Conservation (phyloP, 2,329 filamentous ascomycete genomes). For the Talaromyces sp. region DNA sequence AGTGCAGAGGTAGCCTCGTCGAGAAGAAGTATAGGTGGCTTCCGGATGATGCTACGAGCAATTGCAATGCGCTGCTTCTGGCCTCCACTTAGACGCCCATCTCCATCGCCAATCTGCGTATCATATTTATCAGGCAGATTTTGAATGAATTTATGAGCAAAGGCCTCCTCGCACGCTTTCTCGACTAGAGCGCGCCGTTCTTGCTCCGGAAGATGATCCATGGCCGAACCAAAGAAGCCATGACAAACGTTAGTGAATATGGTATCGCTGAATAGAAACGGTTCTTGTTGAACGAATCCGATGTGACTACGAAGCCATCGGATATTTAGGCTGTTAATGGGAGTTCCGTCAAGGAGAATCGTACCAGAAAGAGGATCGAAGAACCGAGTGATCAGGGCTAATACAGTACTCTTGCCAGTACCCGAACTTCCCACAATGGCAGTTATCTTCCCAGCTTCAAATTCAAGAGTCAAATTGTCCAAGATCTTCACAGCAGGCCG, state of each 20-base stretch:
- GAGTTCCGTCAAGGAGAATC: neutral
- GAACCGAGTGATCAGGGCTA: neutral
- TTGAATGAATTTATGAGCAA: neutral
- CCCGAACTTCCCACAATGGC: neutral
- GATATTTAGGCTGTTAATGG: neutral
- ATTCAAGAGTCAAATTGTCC: neutral
- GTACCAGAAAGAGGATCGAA: neutral
- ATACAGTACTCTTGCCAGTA: neutral
- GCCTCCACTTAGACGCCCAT: slow-evolving; percentile 57
- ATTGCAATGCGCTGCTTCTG: slow-evolving; percentile 97
- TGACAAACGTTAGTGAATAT: neutral
- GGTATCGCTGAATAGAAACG: neutral
- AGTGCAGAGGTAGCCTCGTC: slow-evolving; percentile 94
- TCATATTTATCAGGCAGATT: neutral
- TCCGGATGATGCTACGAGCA: slow-evolving; percentile 80
- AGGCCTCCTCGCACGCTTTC: neutral
- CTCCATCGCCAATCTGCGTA: neutral
- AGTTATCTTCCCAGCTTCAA: neutral
- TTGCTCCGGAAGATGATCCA: neutral
- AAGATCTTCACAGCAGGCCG: neutral
- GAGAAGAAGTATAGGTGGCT: slow-evolving; percentile 85
- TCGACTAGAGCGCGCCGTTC: neutral
- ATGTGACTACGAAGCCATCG: neutral
- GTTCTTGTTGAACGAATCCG: neutral
- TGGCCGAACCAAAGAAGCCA: neutral